Base-by-base conservation (phyloP, 352 stramenopile genomes). In the Poterioochromonas sp. region DNA sequence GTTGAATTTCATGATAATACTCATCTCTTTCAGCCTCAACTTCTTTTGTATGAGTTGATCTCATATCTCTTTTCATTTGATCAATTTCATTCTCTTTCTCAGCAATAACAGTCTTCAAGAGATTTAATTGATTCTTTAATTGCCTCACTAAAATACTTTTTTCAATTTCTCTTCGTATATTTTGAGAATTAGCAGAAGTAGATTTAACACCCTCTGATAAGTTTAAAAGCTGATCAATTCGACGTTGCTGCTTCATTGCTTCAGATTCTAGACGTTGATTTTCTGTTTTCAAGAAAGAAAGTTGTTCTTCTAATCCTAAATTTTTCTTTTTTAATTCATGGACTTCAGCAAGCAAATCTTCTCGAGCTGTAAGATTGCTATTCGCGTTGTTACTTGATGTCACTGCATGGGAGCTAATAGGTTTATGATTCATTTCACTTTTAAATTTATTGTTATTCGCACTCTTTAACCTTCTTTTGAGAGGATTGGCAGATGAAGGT, bases 141-240 rank as follows among this genome's bases (percentile, higher is more conserved):
- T 74, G 65, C 22, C 65, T 34, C 2, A 74, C 65, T 11, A 74
- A 39, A 2, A 74, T 29, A n/a, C 40, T 74, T n/a, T 74, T 74
- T 37, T 74, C 65, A 1, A 74, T 58, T 74, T 74, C 65, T 35
- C n/a, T 53, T 22, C n/a, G 5, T 15, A 74, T n/a, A 18, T 35
- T 34, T 37, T 65, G 8, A 29, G 54, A 32, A 26, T 41, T 8
- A 12, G 15, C 26, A 12, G 62, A 12, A 22, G 8, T 29, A 32
- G 2, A 8, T 26, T 35, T 12, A 5, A 68, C 58, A 12, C 58
- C 58, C 15, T 71, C 32, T 8, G 62, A 71, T 2, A 71, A n/a
- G 11, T 15, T 15, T 26, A 74, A 8, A 1, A 74, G n/a, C 29
- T 74, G 37, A 1, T 74, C 65, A 58, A 74, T 58, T 18, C 40